phyloP scores from a whole-genome alignment of 148 eudicot genomes.

The Suaeda aralocaspica region DNA sequence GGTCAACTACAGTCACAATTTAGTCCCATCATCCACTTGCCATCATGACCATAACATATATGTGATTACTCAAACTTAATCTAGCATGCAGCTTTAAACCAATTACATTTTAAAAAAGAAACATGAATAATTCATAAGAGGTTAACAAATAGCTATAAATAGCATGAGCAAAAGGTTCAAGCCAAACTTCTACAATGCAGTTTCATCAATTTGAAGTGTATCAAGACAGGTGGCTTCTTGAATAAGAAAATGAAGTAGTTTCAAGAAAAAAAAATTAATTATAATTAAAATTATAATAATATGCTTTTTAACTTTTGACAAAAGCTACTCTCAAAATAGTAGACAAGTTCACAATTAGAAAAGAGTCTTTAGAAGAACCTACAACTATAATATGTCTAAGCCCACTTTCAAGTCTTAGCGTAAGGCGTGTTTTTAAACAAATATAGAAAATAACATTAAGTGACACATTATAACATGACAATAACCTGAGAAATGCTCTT shows the following conservation, averaged over 20 bases:
- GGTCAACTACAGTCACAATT: no score
- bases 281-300: no score
- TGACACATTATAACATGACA: background rate
- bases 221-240: background rate
- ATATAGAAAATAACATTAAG: background rate
- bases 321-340: background rate
- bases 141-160: no score
- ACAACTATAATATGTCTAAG: background rate
- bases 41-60: no score
- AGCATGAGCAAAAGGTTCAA: no score
- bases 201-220: background rate
- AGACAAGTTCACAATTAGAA: background rate
- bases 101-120: no score
- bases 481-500: slow-evolving; percentile 64
- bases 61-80: no score
- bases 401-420: background rate
- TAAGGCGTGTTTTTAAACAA: background rate
- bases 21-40: no score
- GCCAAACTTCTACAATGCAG: background rate
- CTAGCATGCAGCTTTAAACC: no score
- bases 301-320: background rate
- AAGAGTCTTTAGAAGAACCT: background rate
- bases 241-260: background rate
- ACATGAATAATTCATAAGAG: no score
- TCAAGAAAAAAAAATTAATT: no score